phyloP scores from a whole-genome alignment of 148 eudicot genomes.

The Rhododendron ovatum region DNA sequence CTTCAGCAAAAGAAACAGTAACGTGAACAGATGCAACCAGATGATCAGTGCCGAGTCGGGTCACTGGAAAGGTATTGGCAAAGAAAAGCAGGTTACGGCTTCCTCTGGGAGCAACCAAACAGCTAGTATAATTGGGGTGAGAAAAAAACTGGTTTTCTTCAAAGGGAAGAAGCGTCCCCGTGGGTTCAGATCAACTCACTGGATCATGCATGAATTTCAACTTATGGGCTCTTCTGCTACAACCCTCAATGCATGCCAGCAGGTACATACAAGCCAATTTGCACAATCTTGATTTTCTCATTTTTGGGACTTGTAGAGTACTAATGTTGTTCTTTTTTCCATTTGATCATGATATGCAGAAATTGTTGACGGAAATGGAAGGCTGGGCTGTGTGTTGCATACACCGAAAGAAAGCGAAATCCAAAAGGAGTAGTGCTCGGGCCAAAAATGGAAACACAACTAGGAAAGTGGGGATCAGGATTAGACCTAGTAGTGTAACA shows the following conservation, averaged over 20 bases:
- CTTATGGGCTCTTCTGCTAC: constrained; percentile 13
- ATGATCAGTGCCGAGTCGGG: constrained; percentile 25
- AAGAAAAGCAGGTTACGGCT: constrained; percentile 28
- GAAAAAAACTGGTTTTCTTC: constrained; percentile 31
- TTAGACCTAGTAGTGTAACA: neutral
- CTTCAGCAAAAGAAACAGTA: constrained; percentile 29
- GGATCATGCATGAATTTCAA: constrained; percentile 45
- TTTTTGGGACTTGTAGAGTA: neutral
- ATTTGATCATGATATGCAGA: constrained; percentile 4
- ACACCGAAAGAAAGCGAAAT: constrained; percentile 26
- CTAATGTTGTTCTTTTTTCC: neutral
- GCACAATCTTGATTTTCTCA: too few relatives aligned
- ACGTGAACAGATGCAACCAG: constrained; percentile 7
- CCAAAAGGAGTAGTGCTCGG: neutral
- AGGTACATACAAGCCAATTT: neutral
- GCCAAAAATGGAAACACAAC: neutral
- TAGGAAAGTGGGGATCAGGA: neutral
- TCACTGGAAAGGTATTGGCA: constrained; percentile 38
- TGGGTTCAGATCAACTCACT: constrained; percentile 22
- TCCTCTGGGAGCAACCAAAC: constrained; percentile 11
- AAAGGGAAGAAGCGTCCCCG: neutral
- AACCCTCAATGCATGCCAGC: constrained; percentile 13
- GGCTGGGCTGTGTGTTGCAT: constrained; percentile 47
- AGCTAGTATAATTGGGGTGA: constrained; percentile 22
- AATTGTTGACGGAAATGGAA: constrained; percentile 10